Conservation (phyloP, 2,329 filamentous ascomycete genomes). For the Aspergillus caelatus region DNA sequence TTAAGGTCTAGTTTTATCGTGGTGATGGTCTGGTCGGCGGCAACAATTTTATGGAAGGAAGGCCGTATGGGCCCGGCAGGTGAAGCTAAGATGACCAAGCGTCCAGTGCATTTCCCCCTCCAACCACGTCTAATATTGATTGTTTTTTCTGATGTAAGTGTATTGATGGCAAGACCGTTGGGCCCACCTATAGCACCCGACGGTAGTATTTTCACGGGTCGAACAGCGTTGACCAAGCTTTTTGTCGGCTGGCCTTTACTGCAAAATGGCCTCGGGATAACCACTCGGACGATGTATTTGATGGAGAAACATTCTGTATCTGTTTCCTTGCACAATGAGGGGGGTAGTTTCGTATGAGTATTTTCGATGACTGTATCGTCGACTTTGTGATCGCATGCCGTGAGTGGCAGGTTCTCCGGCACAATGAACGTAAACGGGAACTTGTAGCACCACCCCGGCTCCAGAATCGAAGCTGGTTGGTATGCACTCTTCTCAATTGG, state of each 20-base stretch:
- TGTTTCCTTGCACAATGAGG: background rate
- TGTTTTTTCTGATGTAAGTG: background rate
- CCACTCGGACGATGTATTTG: background rate
- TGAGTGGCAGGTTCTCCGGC: background rate
- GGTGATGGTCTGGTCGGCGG: background rate
- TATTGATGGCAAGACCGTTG: accelerated
- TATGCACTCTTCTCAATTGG: background rate
- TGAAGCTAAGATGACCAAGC: background rate
- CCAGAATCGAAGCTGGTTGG: background rate
- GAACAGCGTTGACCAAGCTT: background rate
- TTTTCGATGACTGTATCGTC: background rate
- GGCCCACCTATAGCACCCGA: background rate
- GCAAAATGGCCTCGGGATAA: background rate
- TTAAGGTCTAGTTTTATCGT: background rate
- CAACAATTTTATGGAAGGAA: background rate
- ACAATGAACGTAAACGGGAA: background rate
- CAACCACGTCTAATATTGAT: background rate
- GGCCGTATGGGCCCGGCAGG: background rate
- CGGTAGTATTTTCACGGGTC: background rate
- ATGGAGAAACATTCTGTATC: background rate
- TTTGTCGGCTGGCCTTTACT: background rate
- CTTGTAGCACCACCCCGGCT: background rate
- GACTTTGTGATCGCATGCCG: background rate
- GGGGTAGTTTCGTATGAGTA: background rate
- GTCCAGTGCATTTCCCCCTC: background rate